phyloP scores from a whole-genome alignment of 805 yeast genomes.

The Saccharomycopsis sp. region DNA sequence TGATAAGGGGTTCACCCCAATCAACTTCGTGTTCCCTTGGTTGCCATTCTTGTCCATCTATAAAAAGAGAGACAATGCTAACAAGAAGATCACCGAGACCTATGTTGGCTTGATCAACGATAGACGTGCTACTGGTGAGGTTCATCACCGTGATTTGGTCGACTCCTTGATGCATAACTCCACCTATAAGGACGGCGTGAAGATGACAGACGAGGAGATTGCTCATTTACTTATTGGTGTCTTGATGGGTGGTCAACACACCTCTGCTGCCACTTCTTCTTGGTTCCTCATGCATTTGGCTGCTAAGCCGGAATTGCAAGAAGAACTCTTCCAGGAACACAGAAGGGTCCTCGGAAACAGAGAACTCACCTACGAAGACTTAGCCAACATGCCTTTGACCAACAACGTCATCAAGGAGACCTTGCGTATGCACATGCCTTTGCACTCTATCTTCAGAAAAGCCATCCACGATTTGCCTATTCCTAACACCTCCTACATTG shows the following conservation, averaged over 20 bases:
- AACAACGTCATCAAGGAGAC: constrained; percentile 88
- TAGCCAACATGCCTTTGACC: constrained; percentile 73
- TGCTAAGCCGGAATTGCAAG: constrained; percentile 78
- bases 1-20: constrained; percentile 94
- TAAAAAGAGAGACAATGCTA: constrained; percentile 82
- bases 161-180: constrained; percentile 79
- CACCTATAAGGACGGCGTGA: constrained; percentile 87
- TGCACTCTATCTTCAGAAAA: constrained; percentile 92
- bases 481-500: constrained; percentile 71
- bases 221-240: constrained; percentile 92
- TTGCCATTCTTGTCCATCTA: constrained; percentile 78
- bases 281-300: constrained; percentile 92
- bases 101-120: constrained; percentile 71
- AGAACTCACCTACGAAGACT: constrained; percentile 73
- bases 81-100: constrained; percentile 68
- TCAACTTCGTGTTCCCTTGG: constrained; percentile 92
- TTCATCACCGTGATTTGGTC: constrained; percentile 79
- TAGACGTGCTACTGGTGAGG: constrained; percentile 71
- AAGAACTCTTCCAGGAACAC: constrained; percentile 73
- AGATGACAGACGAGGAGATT: constrained; percentile 92
- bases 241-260: constrained; percentile 98
- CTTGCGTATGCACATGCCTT: constrained; percentile 90
- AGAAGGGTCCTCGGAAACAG: constrained; percentile 49
- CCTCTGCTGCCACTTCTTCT: constrained; percentile 92
- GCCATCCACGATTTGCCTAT: constrained; percentile 73